Evolutionary conservation across 139 green algal genomes (phyloP).

Genomic region (Volvox africanus): DNA sequence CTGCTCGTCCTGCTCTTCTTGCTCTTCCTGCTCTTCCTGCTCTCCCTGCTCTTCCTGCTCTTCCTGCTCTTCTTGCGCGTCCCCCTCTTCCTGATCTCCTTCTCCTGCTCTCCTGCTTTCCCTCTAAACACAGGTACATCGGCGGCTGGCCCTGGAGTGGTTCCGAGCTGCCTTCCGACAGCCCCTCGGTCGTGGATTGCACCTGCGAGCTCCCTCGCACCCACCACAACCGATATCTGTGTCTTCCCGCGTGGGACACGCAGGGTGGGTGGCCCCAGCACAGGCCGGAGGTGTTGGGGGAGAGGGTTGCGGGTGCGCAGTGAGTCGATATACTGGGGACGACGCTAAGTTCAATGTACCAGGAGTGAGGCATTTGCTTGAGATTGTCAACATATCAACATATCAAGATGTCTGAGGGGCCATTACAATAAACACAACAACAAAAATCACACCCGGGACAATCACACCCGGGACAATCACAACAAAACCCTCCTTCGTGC

Average conservation of each 20-base stretch:
- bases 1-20: no score
- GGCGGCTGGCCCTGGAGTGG: conserved; percentile 47
- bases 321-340: no score
- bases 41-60: background rate
- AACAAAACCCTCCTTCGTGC: no score
- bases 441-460: no score
- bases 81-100: background rate
- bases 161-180: conserved; percentile 57
- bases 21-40: no score
- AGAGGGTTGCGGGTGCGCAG: background rate
- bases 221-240: conserved; percentile 62
- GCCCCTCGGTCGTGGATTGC: conserved; percentile 71
- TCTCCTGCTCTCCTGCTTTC: background rate
- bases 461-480: no score
- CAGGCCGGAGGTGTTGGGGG: background rate
- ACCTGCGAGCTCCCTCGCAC: conserved; percentile 80
- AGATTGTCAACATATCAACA: no score
- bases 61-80: background rate
- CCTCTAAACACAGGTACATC: conserved; percentile 32
- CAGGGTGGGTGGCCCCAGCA: background rate
- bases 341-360: no score
- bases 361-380: no score
- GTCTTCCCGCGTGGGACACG: conserved; percentile 70
- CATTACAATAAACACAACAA: no score
- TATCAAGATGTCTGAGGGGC: no score